Conservation (phyloP, 768 basidiomycete genomes). For the Suillus paluster region DNA sequence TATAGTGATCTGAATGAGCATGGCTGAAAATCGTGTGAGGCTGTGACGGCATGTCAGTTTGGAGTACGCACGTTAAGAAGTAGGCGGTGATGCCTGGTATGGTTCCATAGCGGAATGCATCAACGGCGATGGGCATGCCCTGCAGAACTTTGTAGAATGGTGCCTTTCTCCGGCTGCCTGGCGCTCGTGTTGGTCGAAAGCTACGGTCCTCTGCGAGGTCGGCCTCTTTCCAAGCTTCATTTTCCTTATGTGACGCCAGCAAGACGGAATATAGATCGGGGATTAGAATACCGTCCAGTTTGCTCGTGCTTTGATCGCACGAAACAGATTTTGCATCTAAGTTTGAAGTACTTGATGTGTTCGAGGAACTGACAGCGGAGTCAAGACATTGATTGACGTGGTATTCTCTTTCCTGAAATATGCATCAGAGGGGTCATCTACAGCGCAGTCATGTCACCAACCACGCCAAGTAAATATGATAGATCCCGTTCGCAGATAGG, state of each 20-base stretch:
- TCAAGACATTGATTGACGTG: conserved; percentile 68
- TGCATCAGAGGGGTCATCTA: conserved; percentile 10
- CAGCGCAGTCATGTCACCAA: conserved; percentile 28
- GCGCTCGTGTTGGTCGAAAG: conserved; percentile 49
- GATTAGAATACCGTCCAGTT: conserved; percentile 2
- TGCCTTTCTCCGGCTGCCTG: conserved; percentile 66
- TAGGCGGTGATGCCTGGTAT: conserved; percentile 92
- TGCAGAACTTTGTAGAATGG: conserved; percentile 97
- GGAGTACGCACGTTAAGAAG: conserved; percentile 72
- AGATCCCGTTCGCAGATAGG: conserved; percentile 30
- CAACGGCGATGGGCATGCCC: conserved; percentile 98
- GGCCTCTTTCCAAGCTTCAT: conserved; percentile 85
- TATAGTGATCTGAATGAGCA: conserved; percentile 97
- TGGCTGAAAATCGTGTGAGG: conserved; percentile 56
- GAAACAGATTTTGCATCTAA: not conserved
- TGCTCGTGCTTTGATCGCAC: not conserved
- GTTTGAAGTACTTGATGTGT: not conserved
- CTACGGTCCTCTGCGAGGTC: conserved; percentile 52
- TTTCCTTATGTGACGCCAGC: conserved; percentile 87
- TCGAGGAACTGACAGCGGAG: conserved; percentile 19
- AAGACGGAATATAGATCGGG: conserved; percentile 73
- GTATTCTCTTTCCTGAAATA: conserved; percentile 48
- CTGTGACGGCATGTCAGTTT: not conserved
- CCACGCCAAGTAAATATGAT: conserved; percentile 12
- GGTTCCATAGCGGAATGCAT: conserved; percentile 92